Base-by-base conservation (phyloP, 2,329 filamentous ascomycete species). In the Metarhizium sp. region DNA sequence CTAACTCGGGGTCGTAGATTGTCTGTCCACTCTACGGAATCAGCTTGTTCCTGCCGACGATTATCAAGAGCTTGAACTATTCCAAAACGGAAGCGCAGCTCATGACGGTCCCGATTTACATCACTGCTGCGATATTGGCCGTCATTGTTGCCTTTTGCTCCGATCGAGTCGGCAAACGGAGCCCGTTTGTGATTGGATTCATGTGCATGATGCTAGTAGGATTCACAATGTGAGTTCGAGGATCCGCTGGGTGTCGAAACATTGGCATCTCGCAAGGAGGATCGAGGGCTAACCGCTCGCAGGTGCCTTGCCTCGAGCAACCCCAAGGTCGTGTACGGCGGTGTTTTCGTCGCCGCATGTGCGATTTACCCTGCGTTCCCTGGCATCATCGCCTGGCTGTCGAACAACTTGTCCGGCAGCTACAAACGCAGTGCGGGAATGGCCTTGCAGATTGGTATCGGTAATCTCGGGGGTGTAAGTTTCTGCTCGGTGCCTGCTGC, bases 361-460 rank as follows among this genome's bases (percentile, higher is more conserved):
- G 87, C 87, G 2, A 91, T 94, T 55, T 94, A 92, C 61, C 88
- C 90, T 0, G 84, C 82, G 32, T 87, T 94, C 56, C 75, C 88
- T 0, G 92, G 92, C 53, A 86, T 87, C 0, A 87, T 95, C 52
- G 78, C 86, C 0, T 95, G 90, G 90, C 73, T 85, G 0, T 80
- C 81, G 38, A 95, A 94, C 67, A 95, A 95, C 58, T 77, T 88
- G 11, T 84, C 92, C 55, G 76, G 77, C 0, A 75, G 72, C 49
- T 78, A 77, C 67, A 95, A 95, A 69, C 75, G 84, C 5, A 78
- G 78, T 8, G 79, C 77, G 0, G 84, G 82, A 2, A 86, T 86
- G 78, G 84, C 82, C 0, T 70, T 87, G 13, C 81, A 84, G 46
- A 85, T 87, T 51, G 80, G 79, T 0, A 61, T 82, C 14, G 84